Percentiles rank a stretch among this genome's conserved stretches.
phyloP scores from a whole-genome alignment of 2,329 filamentous ascomycete species.

The Aspergillus fijiensis region DNA sequence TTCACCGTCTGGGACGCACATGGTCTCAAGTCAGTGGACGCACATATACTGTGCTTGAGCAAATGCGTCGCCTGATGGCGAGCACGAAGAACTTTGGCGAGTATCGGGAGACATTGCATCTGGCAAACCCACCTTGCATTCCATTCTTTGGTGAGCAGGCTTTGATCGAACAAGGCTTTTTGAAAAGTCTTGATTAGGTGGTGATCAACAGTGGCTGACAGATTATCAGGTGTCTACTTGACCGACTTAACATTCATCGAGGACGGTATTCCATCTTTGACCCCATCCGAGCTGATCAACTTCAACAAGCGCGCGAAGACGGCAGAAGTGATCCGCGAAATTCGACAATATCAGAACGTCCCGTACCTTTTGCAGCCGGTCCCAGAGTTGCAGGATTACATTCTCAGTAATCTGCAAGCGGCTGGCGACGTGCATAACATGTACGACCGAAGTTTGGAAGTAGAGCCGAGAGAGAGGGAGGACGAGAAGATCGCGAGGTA shows the following conservation, averaged over 20 bases:
- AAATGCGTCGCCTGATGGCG: constrained; percentile 91
- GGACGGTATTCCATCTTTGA: constrained; percentile 93
- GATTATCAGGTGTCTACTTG: constrained; percentile 75
- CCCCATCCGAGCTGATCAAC: constrained; percentile 95
- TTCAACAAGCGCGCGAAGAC: constrained; percentile 98
- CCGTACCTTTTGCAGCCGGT: constrained; percentile 91
- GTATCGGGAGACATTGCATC: constrained; percentile 89
- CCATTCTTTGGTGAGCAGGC: constrained; percentile 84
- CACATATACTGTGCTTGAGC: constrained; percentile 76
- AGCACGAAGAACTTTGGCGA: constrained; percentile 98
- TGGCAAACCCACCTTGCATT: constrained; percentile 93
- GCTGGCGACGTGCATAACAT: constrained; percentile 97
- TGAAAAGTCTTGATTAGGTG: not conserved
- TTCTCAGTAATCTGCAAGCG: constrained; percentile 91
- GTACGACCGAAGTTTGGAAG: constrained; percentile 93
- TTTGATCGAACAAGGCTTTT: constrained; percentile 21
- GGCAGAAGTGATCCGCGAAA: constrained; percentile 95
- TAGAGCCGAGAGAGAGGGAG: constrained; percentile 93
- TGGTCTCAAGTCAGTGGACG: constrained; percentile 92
- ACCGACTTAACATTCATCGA: constrained; percentile 98
- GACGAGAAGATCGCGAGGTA: constrained; percentile 99
- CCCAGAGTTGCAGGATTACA: constrained; percentile 91
- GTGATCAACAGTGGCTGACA: constrained; percentile 3
- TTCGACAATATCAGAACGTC: constrained; percentile 97
- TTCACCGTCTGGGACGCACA: constrained; percentile 87